These are phyloP conservation scores for Pichia exigua DNA, from an alignment of 805 yeast genomes.

Conservation along the genomic window DNA sequence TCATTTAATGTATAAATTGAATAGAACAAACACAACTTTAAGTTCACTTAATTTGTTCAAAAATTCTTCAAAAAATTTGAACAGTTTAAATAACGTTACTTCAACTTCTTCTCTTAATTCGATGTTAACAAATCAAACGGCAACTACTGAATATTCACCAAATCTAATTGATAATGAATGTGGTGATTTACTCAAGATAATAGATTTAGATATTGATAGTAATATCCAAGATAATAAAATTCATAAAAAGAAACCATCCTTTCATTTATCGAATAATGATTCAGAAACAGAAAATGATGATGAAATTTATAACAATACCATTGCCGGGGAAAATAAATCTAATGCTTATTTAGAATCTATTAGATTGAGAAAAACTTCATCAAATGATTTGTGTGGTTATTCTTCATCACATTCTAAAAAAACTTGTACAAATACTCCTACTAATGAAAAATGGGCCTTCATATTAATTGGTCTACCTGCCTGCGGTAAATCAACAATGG, in stretches of 20 bases:
- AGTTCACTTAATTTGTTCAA: not conserved
- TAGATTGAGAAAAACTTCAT: not conserved
- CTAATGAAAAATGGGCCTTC: conserved; percentile 23
- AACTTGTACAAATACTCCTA: not conserved
- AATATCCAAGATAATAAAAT: not conserved
- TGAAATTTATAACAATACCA: not conserved
- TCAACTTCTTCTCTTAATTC: conserved; percentile 18
- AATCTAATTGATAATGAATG: conserved; percentile 22
- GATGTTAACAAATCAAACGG: conserved; percentile 10
- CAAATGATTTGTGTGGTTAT: conserved; percentile 2
- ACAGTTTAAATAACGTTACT: not conserved
- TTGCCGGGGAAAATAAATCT: conserved; percentile 3
- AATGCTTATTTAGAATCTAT: not conserved
- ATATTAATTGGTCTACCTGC: conserved; percentile 82
- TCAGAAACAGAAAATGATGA: conserved; percentile 12
- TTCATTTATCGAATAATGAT: not conserved
- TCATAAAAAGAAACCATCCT: not conserved
- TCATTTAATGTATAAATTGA: not conserved
- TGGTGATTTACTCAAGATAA: conserved; percentile 20
- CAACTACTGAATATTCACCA: conserved; percentile 28
- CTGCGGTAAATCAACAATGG: conserved; percentile 68
- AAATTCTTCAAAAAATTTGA: not conserved
- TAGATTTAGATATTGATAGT: conserved; percentile 15
- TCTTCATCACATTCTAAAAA: not conserved
- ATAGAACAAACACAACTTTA: not conserved